These are phyloP conservation scores for Fusarium odoratissimum DNA, from an alignment of 2,329 filamentous ascomycete species.

Conservation along the genomic window DNA sequence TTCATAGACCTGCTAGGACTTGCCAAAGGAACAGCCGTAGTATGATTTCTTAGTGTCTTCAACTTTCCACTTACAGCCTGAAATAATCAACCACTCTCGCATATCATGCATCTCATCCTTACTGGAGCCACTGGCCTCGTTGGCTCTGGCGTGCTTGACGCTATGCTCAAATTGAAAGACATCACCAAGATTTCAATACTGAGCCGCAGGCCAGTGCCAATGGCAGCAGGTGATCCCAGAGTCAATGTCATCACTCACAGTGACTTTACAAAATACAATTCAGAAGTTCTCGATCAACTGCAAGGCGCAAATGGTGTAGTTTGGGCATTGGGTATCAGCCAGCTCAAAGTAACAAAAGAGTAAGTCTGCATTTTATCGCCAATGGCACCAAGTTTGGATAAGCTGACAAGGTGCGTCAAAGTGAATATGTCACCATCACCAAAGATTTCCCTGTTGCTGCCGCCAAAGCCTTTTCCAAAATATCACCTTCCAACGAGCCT, in stretches of 20 bases:
- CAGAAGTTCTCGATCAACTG: constrained; percentile 18
- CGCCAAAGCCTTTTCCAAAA: constrained; percentile 19
- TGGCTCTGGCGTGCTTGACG: constrained; percentile 32
- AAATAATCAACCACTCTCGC: too few relatives aligned
- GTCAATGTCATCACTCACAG: constrained; percentile 33
- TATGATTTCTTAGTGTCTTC: too few relatives aligned
- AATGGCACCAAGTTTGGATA: neutral
- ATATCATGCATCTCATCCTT: constrained; percentile 45
- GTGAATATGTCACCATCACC: constrained; percentile 32
- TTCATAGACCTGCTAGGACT: neutral
- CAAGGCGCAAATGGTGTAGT: constrained; percentile 30
- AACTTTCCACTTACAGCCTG: neutral
- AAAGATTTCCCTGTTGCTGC: constrained; percentile 30
- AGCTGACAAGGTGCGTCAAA: neutral
- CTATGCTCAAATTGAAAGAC: constrained; percentile 34
- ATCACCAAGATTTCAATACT: constrained; percentile 37
- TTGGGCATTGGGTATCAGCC: constrained; percentile 37
- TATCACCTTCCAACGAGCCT: constrained; percentile 16
- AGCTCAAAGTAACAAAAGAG: constrained; percentile 34
- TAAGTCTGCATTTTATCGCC: neutral
- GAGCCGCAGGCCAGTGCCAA: constrained; percentile 27
- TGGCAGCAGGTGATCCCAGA: constrained; percentile 24
- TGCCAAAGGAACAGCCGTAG: neutral
- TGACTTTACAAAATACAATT: constrained; percentile 18
- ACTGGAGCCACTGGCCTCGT: constrained; percentile 40